Evolutionary conservation across 2,329 filamentous ascomycete species (phyloP).

Genomic region (Aspergillus proliferans): DNA sequence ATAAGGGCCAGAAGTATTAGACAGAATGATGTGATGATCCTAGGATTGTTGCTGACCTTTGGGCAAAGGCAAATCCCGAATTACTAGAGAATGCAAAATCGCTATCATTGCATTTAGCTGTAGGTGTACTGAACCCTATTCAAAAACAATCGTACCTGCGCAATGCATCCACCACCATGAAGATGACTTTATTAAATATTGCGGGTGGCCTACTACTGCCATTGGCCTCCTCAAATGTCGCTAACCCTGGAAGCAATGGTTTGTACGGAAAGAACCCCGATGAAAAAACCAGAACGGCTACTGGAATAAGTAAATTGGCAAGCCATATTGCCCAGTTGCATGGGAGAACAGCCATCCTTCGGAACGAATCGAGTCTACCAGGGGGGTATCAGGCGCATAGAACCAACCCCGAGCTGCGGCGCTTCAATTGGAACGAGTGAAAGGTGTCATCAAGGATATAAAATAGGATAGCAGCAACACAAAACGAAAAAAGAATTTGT

Average conservation of each 20-base stretch:
- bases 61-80: constrained; percentile 82
- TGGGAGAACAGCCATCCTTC: constrained; percentile 16
- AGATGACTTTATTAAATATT: constrained; percentile 82
- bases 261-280: constrained; percentile 97
- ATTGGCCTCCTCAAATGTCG: constrained; percentile 53
- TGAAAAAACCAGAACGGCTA: constrained; percentile 71
- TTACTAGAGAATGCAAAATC: constrained; percentile 82
- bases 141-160: constrained; percentile 56
- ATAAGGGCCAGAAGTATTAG: constrained; percentile 8
- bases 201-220: constrained; percentile 53
- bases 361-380: background rate
- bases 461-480: too few species aligned
- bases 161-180: constrained; percentile 96
- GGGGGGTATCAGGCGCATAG: background rate
- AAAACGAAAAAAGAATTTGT: too few species aligned
- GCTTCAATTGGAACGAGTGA: background rate
- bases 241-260: constrained; percentile 79
- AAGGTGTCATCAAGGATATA: too few species aligned
- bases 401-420: background rate
- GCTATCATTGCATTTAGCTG: constrained; percentile 43
- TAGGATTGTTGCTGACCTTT: constrained; percentile 54
- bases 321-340: constrained; percentile 46
- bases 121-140: constrained; percentile 5
- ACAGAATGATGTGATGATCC: constrained; percentile 7
- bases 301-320: constrained; percentile 71